phyloP scores from a whole-genome alignment of 1,139 yeast genomes.

The Protomyces arabidopsidicola region DNA sequence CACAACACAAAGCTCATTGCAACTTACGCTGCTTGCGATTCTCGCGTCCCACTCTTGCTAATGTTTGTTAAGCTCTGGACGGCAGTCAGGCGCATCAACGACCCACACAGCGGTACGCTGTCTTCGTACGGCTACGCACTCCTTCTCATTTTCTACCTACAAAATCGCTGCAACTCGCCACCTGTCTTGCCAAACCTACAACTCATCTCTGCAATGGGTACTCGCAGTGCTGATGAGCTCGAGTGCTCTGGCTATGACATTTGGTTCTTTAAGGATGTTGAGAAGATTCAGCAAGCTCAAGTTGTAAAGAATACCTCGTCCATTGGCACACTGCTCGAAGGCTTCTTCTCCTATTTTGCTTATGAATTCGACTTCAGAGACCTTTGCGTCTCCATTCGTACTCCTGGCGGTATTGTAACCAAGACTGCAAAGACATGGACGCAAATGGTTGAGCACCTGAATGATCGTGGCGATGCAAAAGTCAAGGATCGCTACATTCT shows the following conservation, averaged over 20 bases:
- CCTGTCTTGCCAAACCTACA: constrained; percentile 30
- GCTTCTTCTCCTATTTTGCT: constrained; percentile 29
- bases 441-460: constrained; percentile 24
- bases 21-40: constrained; percentile 27
- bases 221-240: constrained; percentile 6
- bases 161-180: constrained; percentile 19
- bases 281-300: constrained; percentile 1
- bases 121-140: constrained; percentile 31
- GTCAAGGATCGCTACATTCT: constrained; percentile 21
- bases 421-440: constrained; percentile 30
- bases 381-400: constrained; percentile 25
- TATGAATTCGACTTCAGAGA: constrained; percentile 30
- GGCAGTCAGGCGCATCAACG: constrained; percentile 28
- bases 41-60: constrained; percentile 23
- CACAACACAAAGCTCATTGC: constrained; percentile 29
- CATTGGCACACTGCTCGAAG: constrained; percentile 29
- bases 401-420: constrained; percentile 28
- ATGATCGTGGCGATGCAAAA: constrained; percentile 16
- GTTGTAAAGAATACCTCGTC: constrained; percentile 15
- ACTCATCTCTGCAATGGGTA: constrained; percentile 12
- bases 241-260: constrained; percentile 28
- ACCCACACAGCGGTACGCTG: constrained; percentile 30
- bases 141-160: constrained; percentile 28
- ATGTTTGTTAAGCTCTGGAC: constrained; percentile 31
- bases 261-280: constrained; percentile 27